These are phyloP conservation scores for Leccinum aurantiacum DNA, from an alignment of 768 basidiomycete species.

Conservation along the genomic window DNA sequence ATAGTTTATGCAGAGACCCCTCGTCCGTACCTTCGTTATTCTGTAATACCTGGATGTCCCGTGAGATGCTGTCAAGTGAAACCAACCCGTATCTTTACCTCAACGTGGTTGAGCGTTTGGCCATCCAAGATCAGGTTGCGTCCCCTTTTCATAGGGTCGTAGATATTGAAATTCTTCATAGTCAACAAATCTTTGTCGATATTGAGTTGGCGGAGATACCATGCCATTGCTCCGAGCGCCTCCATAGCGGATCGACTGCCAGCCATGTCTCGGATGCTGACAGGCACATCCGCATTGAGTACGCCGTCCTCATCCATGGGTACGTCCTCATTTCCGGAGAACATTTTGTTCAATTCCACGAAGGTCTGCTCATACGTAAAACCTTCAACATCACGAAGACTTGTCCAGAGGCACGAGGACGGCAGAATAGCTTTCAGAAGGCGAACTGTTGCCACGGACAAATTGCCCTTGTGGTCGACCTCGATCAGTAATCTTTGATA, in stretches of 20 bases:
- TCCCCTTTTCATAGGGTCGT: slow-evolving; percentile 93
- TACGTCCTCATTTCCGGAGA: slow-evolving; percentile 46
- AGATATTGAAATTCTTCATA: slow-evolving; percentile 97
- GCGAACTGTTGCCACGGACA: slow-evolving; percentile 80
- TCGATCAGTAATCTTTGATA: not conserved
- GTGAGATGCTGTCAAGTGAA: slow-evolving; percentile 10
- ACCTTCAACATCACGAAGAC: slow-evolving; percentile 80
- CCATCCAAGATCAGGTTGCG: slow-evolving; percentile 87
- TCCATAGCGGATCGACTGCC: slow-evolving; percentile 68
- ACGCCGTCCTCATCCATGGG: slow-evolving; percentile 46
- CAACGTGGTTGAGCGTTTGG: slow-evolving; percentile 92
- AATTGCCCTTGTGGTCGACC: slow-evolving; percentile 59
- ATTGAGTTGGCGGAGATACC: slow-evolving; percentile 92
- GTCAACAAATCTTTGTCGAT: slow-evolving; percentile 94
- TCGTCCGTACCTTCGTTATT: slow-evolving; percentile 95
- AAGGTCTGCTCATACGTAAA: slow-evolving; percentile 72
- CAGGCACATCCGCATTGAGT: slow-evolving; percentile 49
- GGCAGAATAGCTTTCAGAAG: slow-evolving; percentile 81
- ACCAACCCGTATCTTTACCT: slow-evolving; percentile 47
- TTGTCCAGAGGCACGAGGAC: slow-evolving; percentile 83
- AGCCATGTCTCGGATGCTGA: slow-evolving; percentile 73
- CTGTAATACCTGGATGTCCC: slow-evolving; percentile 60
- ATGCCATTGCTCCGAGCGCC: slow-evolving; percentile 89
- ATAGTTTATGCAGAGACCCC: slow-evolving; percentile 80
- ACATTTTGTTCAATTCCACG: slow-evolving; percentile 68